phyloP scores from a whole-genome alignment of 2,329 filamentous ascomycete species.

The Mycosphaerella arachidis region DNA sequence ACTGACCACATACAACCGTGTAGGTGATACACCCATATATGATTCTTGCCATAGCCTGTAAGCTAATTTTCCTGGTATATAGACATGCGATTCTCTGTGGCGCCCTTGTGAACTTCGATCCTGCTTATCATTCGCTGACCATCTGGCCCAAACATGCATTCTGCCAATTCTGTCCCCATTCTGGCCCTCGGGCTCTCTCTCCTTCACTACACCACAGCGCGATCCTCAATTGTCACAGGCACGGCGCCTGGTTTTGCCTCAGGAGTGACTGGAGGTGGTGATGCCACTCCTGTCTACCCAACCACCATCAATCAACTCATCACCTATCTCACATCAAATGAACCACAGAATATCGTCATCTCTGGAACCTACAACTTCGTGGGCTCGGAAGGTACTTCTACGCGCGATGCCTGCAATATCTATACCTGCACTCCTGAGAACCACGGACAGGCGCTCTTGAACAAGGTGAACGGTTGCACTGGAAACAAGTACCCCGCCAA shows the following conservation, averaged over 20 bases:
- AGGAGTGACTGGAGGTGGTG: conserved; percentile 57
- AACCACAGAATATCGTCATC: conserved; percentile 54
- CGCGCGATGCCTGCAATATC: conserved; percentile 47
- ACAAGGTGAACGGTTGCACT: conserved; percentile 42
- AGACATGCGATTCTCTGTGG: no score
- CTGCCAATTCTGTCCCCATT: no score
- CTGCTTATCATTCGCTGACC: no score
- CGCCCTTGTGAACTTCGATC: no score
- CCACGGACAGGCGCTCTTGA: conserved; percentile 37
- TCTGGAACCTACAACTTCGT: conserved; percentile 52
- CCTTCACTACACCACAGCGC: no score
- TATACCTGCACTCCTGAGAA: neutral
- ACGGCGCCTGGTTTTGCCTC: conserved; percentile 45
- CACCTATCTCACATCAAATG: conserved; percentile 53
- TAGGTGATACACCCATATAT: no score
- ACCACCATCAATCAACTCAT: conserved; percentile 50
- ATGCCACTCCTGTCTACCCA: conserved; percentile 35
- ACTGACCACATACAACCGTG: no score
- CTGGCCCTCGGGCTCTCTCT: no score
- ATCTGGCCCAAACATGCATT: no score
- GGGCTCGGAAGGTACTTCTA: conserved; percentile 50
- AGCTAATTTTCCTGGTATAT: no score
- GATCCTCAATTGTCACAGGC: conserved; percentile 14
- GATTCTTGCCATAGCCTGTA: no score
- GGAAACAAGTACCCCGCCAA: conserved; percentile 15